A percentile compares a stretch with the other conserved stretches of the same genome.
Evolutionary conservation across 306 rosid species (phyloP).

Genomic region (Cucurbita pepo): DNA sequence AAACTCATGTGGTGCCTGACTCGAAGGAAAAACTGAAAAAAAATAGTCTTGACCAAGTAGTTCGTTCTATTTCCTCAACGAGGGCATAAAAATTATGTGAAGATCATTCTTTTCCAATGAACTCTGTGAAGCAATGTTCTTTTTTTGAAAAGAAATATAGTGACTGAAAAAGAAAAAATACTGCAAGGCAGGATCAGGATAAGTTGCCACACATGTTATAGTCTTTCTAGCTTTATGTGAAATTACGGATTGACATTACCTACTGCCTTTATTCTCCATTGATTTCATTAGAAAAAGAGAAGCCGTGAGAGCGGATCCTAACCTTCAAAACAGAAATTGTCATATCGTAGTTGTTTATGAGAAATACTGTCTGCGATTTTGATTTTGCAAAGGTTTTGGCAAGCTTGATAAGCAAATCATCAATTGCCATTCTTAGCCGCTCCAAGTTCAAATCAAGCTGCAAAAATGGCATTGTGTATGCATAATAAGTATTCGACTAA

Average conservation of each 20-base stretch:
- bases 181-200: neutral
- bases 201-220: neutral
- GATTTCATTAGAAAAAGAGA: neutral
- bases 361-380: constrained; percentile 73
- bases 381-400: constrained; percentile 65
- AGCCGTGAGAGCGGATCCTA: constrained; percentile 12
- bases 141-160: neutral
- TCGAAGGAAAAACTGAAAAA: neutral
- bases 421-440: constrained; percentile 92
- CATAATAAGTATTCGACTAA: neutral
- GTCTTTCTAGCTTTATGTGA: neutral
- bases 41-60: neutral
- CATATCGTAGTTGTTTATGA: constrained; percentile 94
- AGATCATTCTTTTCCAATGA: neutral
- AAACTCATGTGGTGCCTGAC: neutral
- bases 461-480: constrained; percentile 8
- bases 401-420: constrained; percentile 89
- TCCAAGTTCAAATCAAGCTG: constrained; percentile 87
- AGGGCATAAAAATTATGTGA: neutral
- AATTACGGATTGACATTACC: neutral
- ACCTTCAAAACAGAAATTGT: constrained; percentile 88
- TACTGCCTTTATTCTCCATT: neutral
- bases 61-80: neutral
- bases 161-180: neutral
- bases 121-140: neutral